These are phyloP conservation scores for Arctium lappa DNA, from an alignment of 129 eudicot genomes.

Conservation along the genomic window DNA sequence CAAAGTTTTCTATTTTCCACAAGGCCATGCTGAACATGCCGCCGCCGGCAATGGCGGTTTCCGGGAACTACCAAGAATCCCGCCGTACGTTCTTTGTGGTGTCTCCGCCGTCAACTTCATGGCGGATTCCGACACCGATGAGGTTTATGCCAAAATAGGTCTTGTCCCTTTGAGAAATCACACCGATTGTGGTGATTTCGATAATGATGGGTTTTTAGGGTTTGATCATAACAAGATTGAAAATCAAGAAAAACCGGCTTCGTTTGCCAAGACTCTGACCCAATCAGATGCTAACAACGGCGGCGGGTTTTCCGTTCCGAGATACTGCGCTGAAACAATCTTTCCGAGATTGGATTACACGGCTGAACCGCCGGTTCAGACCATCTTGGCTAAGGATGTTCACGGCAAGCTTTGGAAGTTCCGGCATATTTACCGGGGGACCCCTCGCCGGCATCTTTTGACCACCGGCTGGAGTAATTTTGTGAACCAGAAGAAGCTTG, in stretches of 20 bases:
- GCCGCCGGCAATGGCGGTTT: slow-evolving; percentile 42
- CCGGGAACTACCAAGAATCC: slow-evolving; percentile 38
- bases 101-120: slow-evolving; percentile 62
- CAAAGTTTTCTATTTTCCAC: slow-evolving; percentile 71
- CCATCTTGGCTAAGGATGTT: slow-evolving; percentile 78
- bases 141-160: slow-evolving; percentile 69
- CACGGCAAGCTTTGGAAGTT: slow-evolving; percentile 82
- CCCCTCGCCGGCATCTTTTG: slow-evolving; percentile 81
- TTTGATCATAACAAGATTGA: slow-evolving; percentile 46
- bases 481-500: slow-evolving; percentile 87
- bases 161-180: slow-evolving; percentile 48
- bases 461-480: slow-evolving; percentile 95
- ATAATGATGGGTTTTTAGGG: slow-evolving; percentile 41
- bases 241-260: slow-evolving; percentile 56
- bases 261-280: slow-evolving; percentile 84
- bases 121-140: slow-evolving; percentile 80
- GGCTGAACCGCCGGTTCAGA: slow-evolving; percentile 93
- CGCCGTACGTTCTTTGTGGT: slow-evolving; percentile 49
- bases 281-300: slow-evolving; percentile 98
- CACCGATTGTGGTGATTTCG: slow-evolving; percentile 36
- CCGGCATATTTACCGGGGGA: slow-evolving; percentile 86
- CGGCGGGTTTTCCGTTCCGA: slow-evolving; percentile 88
- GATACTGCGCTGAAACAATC: slow-evolving; percentile 90
- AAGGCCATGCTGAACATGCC: slow-evolving; percentile 88
- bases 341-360: slow-evolving; percentile 81